These are phyloP conservation scores for maize (Zea mays) DNA, from an alignment of 176 grass and related monocot genomes.

Conservation along the genomic window DNA sequence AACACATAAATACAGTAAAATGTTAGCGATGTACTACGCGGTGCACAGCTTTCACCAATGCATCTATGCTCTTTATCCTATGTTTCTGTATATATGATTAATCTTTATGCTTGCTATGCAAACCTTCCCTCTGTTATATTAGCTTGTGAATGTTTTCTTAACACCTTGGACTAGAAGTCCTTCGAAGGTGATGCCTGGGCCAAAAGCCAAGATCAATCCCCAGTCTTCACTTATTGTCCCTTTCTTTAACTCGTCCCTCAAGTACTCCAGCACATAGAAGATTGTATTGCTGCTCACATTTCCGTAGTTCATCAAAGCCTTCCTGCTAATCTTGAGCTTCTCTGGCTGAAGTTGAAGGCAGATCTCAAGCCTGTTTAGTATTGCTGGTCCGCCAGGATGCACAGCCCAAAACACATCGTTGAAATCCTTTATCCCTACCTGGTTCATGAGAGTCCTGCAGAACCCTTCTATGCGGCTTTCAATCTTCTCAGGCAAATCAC, in stretches of 20 bases:
- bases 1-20: constrained; percentile 37
- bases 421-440: constrained; percentile 59
- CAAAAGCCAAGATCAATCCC: constrained; percentile 85
- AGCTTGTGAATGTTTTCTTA: constrained; percentile 26
- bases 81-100: constrained; percentile 29
- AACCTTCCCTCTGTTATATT: constrained; percentile 1
- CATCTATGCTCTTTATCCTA: constrained; percentile 29
- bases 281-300: constrained; percentile 87
- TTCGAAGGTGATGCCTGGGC: constrained; percentile 90
- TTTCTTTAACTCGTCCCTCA: constrained; percentile 75
- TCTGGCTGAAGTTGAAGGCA: constrained; percentile 63
- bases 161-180: constrained; percentile 63
- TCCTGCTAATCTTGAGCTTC: constrained; percentile 71
- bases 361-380: constrained; percentile 71
- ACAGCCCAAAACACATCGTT: constrained; percentile 84
- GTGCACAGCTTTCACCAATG: constrained; percentile 22
- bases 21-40: constrained; percentile 6
- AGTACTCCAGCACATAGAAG: constrained; percentile 84
- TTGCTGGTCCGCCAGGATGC: constrained; percentile 77
- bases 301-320: constrained; percentile 76
- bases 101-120: constrained; percentile 5
- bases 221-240: constrained; percentile 57
- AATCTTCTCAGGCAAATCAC: constrained; percentile 72
- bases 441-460: constrained; percentile 61
- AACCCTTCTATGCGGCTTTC: constrained; percentile 72